Evolutionary conservation across 306 rosid species (phyloP).

Genomic region (Cucurbita argyrosperma): DNA sequence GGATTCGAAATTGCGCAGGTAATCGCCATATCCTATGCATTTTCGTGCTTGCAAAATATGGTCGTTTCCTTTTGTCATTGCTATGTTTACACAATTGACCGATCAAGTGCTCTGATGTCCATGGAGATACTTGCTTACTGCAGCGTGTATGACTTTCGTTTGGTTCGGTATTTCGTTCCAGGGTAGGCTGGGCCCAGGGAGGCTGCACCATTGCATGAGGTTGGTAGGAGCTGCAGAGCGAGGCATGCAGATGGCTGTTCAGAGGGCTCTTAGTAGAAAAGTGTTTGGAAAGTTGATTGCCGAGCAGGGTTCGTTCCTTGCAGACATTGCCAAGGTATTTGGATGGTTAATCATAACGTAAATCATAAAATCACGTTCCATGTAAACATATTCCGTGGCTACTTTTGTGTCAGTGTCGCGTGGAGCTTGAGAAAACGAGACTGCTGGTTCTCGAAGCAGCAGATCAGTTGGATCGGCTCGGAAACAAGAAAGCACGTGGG

Average conservation of each 20-base stretch:
- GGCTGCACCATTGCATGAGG: conserved; percentile 99
- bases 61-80: no score
- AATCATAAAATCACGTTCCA: background rate
- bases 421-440: conserved; percentile 69
- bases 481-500: conserved; percentile 79
- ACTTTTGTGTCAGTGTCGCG: conserved; percentile 52
- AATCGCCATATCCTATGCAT: background rate
- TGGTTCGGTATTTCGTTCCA: conserved; percentile 16
- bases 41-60: background rate
- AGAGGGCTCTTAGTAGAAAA: conserved; percentile 72
- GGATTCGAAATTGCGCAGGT: conserved; percentile 99
- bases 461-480: conserved; percentile 76
- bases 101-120: background rate
- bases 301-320: conserved; percentile 78
- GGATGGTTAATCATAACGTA: background rate
- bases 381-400: background rate
- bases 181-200: conserved; percentile 98
- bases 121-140: background rate
- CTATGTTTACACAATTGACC: background rate
- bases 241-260: conserved; percentile 72
- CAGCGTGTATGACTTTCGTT: background rate
- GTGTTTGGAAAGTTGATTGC: conserved; percentile 83
- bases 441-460: conserved; percentile 91
- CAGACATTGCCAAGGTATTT: conserved; percentile 70
- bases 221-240: conserved; percentile 86